Evolutionary conservation across 1,284 basidiomycete genomes (phyloP).

Genomic region (Schizopora paradoxa): DNA sequence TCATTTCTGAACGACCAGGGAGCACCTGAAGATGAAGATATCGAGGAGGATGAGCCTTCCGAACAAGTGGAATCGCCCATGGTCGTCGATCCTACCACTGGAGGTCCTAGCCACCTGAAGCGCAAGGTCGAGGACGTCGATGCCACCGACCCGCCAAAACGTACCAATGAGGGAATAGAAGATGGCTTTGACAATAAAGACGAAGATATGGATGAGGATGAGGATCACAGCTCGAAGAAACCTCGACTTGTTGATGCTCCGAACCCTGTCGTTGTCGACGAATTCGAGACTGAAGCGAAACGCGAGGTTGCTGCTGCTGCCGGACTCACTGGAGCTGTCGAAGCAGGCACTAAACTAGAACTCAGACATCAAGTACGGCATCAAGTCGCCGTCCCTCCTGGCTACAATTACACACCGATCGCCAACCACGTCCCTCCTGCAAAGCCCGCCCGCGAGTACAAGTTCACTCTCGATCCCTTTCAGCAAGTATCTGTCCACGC

Average conservation of each 20-base stretch:
- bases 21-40: constrained; percentile 18
- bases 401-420: constrained; percentile 89
- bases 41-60: constrained; percentile 21
- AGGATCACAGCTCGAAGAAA: constrained; percentile 36
- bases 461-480: constrained; percentile 97
- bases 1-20: constrained; percentile 35
- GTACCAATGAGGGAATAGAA: constrained; percentile 16
- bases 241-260: constrained; percentile 48
- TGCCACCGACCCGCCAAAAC: constrained; percentile 5
- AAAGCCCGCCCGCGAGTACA: constrained; percentile 90
- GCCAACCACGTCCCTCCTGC: constrained; percentile 87
- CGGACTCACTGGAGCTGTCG: constrained; percentile 67
- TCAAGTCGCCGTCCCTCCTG: constrained; percentile 93
- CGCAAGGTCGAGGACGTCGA: constrained; percentile 16
- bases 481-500: constrained; percentile 92
- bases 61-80: constrained; percentile 17
- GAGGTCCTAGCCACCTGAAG: background rate
- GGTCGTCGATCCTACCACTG: too few species aligned
- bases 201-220: constrained; percentile 13
- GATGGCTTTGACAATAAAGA: constrained; percentile 28
- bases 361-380: constrained; percentile 80
- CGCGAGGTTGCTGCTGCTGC: constrained; percentile 83
- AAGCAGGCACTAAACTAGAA: constrained; percentile 65
- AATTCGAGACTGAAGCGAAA: constrained; percentile 86
- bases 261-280: constrained; percentile 76